Conservation (phyloP, 2,329 filamentous ascomycete genomes). For the Clarireedia homoeocarpa region DNA sequence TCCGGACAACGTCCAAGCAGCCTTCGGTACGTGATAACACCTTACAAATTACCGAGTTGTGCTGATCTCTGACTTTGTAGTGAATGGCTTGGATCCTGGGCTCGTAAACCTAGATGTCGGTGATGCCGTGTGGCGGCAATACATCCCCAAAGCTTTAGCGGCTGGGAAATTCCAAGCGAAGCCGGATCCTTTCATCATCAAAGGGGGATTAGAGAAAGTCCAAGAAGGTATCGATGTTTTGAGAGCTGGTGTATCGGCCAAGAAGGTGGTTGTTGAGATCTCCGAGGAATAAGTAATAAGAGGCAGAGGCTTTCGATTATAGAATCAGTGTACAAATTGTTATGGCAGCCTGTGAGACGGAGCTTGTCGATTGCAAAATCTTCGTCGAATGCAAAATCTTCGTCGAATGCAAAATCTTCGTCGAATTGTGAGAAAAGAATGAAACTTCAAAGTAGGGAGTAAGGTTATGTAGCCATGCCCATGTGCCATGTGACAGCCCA, state of each 20-base stretch:
- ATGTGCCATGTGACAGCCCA: too few relatives aligned
- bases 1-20: slow-evolving; percentile 14
- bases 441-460: too few relatives aligned
- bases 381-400: too few relatives aligned
- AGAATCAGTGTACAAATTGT: too few relatives aligned
- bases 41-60: background rate
- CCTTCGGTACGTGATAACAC: slow-evolving; percentile 19
- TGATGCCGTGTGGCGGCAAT: slow-evolving; percentile 33
- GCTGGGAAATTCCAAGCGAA: slow-evolving; percentile 31
- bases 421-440: too few relatives aligned
- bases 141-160: slow-evolving; percentile 32
- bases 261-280: slow-evolving; percentile 35
- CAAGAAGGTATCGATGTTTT: slow-evolving; percentile 34
- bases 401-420: too few relatives aligned
- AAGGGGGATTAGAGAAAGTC: slow-evolving; percentile 35
- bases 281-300: background rate
- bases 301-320: too few relatives aligned
- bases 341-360: too few relatives aligned
- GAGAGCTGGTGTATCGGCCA: slow-evolving; percentile 34
- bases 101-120: slow-evolving; percentile 25
- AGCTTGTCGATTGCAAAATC: too few relatives aligned
- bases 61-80: slow-evolving; percentile 8
- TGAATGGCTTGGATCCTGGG: slow-evolving; percentile 24
- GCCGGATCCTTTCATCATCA: slow-evolving; percentile 34
- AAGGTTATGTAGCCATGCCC: too few relatives aligned